These are phyloP conservation scores for Taiozyma onychis DNA, from an alignment of 1,139 yeast species.

Conservation along the genomic window DNA sequence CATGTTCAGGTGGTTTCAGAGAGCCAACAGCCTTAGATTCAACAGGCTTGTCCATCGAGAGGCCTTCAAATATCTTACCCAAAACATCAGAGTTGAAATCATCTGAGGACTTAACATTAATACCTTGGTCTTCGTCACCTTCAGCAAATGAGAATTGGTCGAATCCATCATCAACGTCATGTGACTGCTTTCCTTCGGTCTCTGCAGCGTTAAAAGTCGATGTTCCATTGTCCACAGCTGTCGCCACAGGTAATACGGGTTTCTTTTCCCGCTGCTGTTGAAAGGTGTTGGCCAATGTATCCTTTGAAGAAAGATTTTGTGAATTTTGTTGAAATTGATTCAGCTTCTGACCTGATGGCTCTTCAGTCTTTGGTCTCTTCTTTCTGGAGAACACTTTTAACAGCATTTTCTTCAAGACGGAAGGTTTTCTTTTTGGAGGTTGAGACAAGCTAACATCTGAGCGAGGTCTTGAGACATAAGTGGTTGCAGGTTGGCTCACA, in stretches of 20 bases:
- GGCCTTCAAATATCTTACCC: constrained; percentile 6
- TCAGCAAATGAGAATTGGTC: constrained; percentile 20
- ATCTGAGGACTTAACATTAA: constrained; percentile 6
- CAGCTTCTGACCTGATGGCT: not conserved
- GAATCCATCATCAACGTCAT: constrained; percentile 2
- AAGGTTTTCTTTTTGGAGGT: constrained; percentile 4
- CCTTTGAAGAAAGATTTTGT: not conserved
- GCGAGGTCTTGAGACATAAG: not conserved
- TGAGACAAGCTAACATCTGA: not conserved
- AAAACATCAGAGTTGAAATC: constrained; percentile 8
- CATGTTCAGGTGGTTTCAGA: not conserved
- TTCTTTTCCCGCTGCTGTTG: not conserved
- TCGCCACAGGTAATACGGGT: not conserved
- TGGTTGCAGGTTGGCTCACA: not conserved
- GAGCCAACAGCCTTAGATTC: not conserved
- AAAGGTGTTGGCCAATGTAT: not conserved
- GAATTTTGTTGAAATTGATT: not conserved
- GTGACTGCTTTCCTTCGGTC: not conserved
- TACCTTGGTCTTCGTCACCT: constrained; percentile 19
- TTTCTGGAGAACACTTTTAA: constrained; percentile 8
- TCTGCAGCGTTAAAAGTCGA: not conserved
- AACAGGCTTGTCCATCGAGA: not conserved
- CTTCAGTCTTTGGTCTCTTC: not conserved
- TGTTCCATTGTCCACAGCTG: not conserved
- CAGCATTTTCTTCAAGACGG: constrained; percentile 9